These are phyloP conservation scores for Hepatocystis sp. DNA, from an alignment of 169 alveolate species.

Conservation along the genomic window DNA sequence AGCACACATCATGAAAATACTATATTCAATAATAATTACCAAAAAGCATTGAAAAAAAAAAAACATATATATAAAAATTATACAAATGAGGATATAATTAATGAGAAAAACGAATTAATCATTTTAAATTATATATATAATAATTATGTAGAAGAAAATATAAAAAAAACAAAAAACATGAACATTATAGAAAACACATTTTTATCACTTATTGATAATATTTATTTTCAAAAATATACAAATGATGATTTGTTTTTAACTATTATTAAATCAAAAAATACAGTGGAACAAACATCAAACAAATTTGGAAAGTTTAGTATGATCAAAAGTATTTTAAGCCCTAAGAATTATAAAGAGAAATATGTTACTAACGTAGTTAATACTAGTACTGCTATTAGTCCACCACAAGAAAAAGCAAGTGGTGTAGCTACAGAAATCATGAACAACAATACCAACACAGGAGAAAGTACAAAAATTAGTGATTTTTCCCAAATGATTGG, in stretches of 20 bases:
- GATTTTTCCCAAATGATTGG: no score
- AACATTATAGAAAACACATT: conserved; percentile 7
- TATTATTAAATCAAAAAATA: conserved; percentile 17
- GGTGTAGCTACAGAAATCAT: no score
- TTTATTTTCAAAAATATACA: conserved; percentile 19
- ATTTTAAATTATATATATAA: conserved; percentile 49
- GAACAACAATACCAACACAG: no score
- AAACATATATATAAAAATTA: conserved; percentile 8
- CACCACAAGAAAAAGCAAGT: no score
- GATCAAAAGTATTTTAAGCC: conserved; percentile 8
- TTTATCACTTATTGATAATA: conserved; percentile 6
- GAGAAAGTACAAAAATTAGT: no score
- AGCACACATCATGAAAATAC: no score
- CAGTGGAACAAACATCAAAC: neutral
- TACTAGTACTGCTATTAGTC: no score
- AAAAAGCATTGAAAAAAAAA: conserved; percentile 13
- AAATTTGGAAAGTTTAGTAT: conserved; percentile 12
- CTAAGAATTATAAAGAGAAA: conserved; percentile 1
- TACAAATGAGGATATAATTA: conserved; percentile 5
- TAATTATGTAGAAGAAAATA: conserved; percentile 15
- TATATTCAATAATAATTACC: conserved; percentile 13
- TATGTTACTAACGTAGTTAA: no score
- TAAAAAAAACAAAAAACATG: no score
- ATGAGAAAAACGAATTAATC: conserved; percentile 35
- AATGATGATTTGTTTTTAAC: conserved; percentile 34